Percentiles rank a stretch among this genome's conserved stretches.
These are phyloP conservation scores for carrot (Daucus carota) DNA, from an alignment of 129 eudicot genomes.

Conservation along the genomic window DH1_v3.0 NC_030385.2:7189501-7190000, in stretches of 20 bases:
- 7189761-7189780: constrained; percentile 95
- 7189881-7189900: constrained; percentile 92
- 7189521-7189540: constrained; percentile 95
- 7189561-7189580: constrained; percentile 98
- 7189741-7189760: constrained; percentile 69
- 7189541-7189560: constrained; percentile 83
- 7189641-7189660: constrained; percentile 97
- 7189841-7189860: constrained; percentile 95
- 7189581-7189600: constrained; percentile 93
- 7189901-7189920: constrained; percentile 98
- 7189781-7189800: constrained; percentile 90
- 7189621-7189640: constrained; percentile 92
- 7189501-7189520: constrained; percentile 97
- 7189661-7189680: constrained; percentile 42
- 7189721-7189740: neutral
- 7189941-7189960: constrained; percentile 98
- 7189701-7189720: neutral
- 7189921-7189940: constrained; percentile 88
- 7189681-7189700: neutral
- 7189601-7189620: constrained; percentile 96
- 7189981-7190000: neutral
- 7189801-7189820: constrained; percentile 93
- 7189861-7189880: constrained; percentile 97
- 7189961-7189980: constrained; percentile 78
- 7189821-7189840: constrained; percentile 97